Conservation (phyloP, 176 grass and related monocot genomes). For the Carex littledalei region DNA sequence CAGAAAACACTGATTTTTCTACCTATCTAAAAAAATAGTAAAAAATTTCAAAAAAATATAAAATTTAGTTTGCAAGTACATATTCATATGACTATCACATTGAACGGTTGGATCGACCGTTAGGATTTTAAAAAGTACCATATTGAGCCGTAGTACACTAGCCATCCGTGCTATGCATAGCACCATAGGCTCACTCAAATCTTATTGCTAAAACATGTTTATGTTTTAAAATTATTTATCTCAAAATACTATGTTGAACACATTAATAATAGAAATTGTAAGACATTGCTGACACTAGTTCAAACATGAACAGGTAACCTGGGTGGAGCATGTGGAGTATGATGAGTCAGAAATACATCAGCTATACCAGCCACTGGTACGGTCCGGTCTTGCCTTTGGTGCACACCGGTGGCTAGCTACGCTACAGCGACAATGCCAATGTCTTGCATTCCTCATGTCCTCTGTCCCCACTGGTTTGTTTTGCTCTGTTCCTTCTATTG, state of each 20-base stretch:
- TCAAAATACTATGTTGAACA: neutral
- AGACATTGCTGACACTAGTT: neutral
- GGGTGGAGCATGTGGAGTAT: conserved; percentile 94
- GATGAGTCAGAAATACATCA: conserved; percentile 66
- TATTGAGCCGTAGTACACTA: no score
- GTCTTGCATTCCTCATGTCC: conserved; percentile 75
- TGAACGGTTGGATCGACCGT: no score
- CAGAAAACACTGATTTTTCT: no score
- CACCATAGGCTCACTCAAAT: no score
- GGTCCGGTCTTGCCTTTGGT: conserved; percentile 65
- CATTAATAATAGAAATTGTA: neutral
- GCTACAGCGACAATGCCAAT: conserved; percentile 72
- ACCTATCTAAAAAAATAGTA: no score
- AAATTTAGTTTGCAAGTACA: no score
- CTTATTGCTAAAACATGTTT: neutral
- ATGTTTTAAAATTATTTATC: neutral
- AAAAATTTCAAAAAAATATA: no score
- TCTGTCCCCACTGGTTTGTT: conserved; percentile 35
- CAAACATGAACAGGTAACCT: conserved; percentile 62
- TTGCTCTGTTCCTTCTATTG: conserved; percentile 11
- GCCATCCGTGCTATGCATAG: no score
- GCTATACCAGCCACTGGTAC: conserved; percentile 58
- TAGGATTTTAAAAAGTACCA: no score
- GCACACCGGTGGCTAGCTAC: conserved; percentile 79
- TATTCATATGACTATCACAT: no score